Percentiles rank a stretch among this genome's conserved stretches.
Evolutionary conservation across 2,329 filamentous ascomycete species (phyloP).

Genomic region (Botryotinia globosa): DNA sequence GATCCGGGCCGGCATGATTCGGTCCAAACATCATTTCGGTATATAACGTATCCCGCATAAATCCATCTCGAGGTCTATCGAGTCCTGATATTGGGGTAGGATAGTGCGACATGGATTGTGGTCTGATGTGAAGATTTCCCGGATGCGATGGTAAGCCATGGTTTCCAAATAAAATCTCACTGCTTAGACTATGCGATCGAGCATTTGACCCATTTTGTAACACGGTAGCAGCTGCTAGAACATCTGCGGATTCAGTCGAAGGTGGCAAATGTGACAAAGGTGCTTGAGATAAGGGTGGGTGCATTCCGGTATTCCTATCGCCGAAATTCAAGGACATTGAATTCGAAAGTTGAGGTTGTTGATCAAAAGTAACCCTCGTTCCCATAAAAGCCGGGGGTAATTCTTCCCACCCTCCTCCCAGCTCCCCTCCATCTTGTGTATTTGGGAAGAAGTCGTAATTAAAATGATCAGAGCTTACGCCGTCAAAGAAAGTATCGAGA

Average conservation of each 20-base stretch:
- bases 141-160: constrained; percentile 22
- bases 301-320: constrained; percentile 25
- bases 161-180: constrained; percentile 27
- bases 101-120: constrained; percentile 33
- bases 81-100: constrained; percentile 19
- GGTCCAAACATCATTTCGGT: constrained; percentile 35
- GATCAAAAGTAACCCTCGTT: constrained; percentile 61
- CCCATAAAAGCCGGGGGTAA: constrained; percentile 65
- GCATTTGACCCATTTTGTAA: constrained; percentile 44
- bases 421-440: constrained; percentile 47
- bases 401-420: constrained; percentile 53
- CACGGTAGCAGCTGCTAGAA: constrained; percentile 59
- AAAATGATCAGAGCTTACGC: constrained; percentile 51
- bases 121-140: constrained; percentile 27
- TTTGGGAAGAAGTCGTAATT: constrained; percentile 46
- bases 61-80: constrained; percentile 25
- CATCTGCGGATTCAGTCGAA: constrained; percentile 47
- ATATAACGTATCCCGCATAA: constrained; percentile 30
- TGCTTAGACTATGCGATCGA: constrained; percentile 36
- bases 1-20: constrained; percentile 10
- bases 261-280: constrained; percentile 26
- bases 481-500: constrained; percentile 57
- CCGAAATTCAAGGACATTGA: constrained; percentile 27
- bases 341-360: constrained; percentile 37
- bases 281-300: constrained; percentile 18